Conservation (phyloP, 2,329 filamentous ascomycete genomes). For the Dothiorella sarmentorum region DNA sequence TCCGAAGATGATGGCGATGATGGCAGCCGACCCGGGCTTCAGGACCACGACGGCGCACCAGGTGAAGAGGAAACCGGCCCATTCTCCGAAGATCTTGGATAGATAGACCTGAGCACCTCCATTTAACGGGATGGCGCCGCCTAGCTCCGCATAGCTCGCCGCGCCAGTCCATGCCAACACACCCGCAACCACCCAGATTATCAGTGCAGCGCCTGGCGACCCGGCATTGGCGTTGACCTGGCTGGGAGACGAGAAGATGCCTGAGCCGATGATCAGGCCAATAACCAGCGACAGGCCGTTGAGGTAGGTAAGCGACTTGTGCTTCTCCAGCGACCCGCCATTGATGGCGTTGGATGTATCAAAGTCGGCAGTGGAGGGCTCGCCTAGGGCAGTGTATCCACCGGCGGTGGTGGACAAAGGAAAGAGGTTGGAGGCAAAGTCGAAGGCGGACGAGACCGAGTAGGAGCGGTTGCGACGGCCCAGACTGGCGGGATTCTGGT, state of each 20-base stretch:
- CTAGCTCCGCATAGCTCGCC: constrained; percentile 90
- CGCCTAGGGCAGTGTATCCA: constrained; percentile 79
- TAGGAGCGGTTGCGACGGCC: constrained; percentile 65
- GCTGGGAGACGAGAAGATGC: constrained; percentile 91
- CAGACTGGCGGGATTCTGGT: constrained; percentile 53
- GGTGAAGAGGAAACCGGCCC: constrained; percentile 89
- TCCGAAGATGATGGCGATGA: constrained; percentile 96
- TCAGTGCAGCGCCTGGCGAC: constrained; percentile 80
- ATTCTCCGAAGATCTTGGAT: constrained; percentile 92
- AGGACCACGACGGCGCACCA: constrained; percentile 94
- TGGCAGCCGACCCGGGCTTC: constrained; percentile 89
- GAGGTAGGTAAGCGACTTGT: constrained; percentile 91
- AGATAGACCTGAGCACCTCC: constrained; percentile 92
- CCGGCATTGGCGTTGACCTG: constrained; percentile 90
- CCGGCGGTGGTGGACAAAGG: constrained; percentile 79
- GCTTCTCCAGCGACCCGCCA: constrained; percentile 84
- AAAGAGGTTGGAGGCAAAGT: constrained; percentile 90
- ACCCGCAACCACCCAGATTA: constrained; percentile 93
- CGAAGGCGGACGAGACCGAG: constrained; percentile 89
- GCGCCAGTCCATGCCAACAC: constrained; percentile 93
- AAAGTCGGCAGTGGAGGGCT: constrained; percentile 58
- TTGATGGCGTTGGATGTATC: constrained; percentile 57
- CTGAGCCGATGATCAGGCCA: constrained; percentile 90
- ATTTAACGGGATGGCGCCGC: constrained; percentile 92
- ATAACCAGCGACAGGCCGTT: constrained; percentile 91